Base-by-base conservation (phyloP, 768 basidiomycete species). In the Arthromyces matolae region DNA sequence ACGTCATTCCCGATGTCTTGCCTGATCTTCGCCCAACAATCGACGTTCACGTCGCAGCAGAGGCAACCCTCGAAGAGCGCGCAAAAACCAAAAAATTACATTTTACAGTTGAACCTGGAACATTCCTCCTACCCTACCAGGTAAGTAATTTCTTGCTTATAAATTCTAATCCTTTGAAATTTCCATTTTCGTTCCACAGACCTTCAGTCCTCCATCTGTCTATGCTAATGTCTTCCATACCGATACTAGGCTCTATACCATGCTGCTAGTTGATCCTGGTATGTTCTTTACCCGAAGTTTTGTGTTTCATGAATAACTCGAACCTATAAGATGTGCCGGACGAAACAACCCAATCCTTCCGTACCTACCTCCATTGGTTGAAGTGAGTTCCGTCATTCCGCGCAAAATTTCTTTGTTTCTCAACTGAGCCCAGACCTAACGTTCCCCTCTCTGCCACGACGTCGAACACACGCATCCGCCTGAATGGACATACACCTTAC, bases 261-360 rank as follows among this genome's bases (percentile, higher is more conserved):
- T 99, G 53, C 63, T 99, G 28, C 81, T 99, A 66, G 70, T 97
- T 37, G 94, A 97, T 64, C 84, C 86, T 43, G 93, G 90, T 86
- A 50, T 49, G 70, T 23, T 35, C 27, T 43, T 14, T 40, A n/a
- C 25, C 23, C 32, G 36, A 1, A 7, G 33, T 25, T 28, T 34
- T 44, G 19, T 16, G 9, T 16, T 45, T 27, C 39, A 29, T 24
- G 47, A 23, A 50, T 43, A 58, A 56, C 20, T 32, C 24, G 13
- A 24, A 35, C 32, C 13, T 10, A 36, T 3, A 59, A 89, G 93
- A 98, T 64, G 81, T 91, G 10, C 95, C 95, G n/a, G 76, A 92
- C 54, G 78, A 80, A 47, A 72, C 70, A 23, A 80, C 71, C 28
- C 69, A 75, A 53, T 71, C 83, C 0, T 97, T 77, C 69, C 81